Conservation (phyloP, 345 rosid genomes). For the Eucalyptus brandiana region DNA sequence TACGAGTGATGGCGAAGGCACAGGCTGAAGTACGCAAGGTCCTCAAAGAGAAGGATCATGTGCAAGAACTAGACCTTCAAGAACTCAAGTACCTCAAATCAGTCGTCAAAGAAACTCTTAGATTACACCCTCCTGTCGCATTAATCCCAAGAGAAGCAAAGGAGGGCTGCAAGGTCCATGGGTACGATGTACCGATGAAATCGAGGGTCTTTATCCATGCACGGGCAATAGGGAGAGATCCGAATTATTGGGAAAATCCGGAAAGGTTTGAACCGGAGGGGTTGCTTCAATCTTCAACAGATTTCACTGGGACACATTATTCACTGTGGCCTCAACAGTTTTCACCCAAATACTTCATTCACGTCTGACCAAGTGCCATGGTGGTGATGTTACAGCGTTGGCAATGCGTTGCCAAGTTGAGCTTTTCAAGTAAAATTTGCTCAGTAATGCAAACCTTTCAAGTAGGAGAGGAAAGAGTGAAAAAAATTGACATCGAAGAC, state of each 20-base stretch:
- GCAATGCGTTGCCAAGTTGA: no score
- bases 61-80: neutral
- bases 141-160: constrained; percentile 4
- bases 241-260: neutral
- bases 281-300: neutral
- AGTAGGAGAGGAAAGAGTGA: no score
- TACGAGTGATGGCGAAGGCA: constrained; percentile 2
- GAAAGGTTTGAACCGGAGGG: constrained; percentile 1
- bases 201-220: neutral
- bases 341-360: neutral
- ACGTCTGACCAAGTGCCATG: neutral
- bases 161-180: neutral
- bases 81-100: neutral
- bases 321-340: neutral
- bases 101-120: constrained; percentile 6
- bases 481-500: no score
- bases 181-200: neutral
- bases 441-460: no score
- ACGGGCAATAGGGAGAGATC: neutral
- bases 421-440: no score
- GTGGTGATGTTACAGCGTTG: neutral
- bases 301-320: neutral
- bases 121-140: constrained; percentile 9
- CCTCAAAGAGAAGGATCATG: neutral
- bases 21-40: neutral